phyloP scores from a whole-genome alignment of 108 stramenopile genomes.

The Nitzschia sp. region DNA sequence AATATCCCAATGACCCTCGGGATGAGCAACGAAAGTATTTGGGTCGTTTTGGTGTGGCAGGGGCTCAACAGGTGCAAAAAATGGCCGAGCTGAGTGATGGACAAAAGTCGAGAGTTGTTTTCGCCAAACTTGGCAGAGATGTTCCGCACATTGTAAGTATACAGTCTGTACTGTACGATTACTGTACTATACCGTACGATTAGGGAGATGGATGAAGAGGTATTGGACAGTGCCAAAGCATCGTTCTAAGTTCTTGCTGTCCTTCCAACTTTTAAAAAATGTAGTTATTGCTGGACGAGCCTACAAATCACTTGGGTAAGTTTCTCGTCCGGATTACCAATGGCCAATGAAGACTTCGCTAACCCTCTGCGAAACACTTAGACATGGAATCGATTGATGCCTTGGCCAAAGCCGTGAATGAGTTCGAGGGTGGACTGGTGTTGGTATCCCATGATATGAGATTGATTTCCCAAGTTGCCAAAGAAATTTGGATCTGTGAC shows the following conservation, averaged over 20 bases:
- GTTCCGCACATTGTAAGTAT: constrained; percentile 87
- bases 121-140: constrained; percentile 94
- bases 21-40: constrained; percentile 91
- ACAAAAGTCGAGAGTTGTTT: constrained; percentile 94
- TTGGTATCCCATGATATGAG: constrained; percentile 99
- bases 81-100: constrained; percentile 95
- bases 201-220: not conserved
- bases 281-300: constrained; percentile 41
- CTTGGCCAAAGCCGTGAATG: constrained; percentile 96
- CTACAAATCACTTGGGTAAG: constrained; percentile 70
- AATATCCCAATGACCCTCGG: constrained; percentile 76
- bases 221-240: not conserved
- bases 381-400: constrained; percentile 97
- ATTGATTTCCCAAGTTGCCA: constrained; percentile 94
- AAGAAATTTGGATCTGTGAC: constrained; percentile 99
- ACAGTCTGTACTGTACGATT: not conserved
- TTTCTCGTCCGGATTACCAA: not conserved
- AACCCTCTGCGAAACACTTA: constrained; percentile 51
- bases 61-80: constrained; percentile 89
- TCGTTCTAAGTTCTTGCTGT: not conserved
- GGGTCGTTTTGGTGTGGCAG: constrained; percentile 97
- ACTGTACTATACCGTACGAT: not conserved
- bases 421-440: constrained; percentile 95
- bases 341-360: not conserved
- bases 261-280: too few species aligned